Conservation (phyloP, 208 protist species). For the Vickermania ingenoplastis region DNA sequence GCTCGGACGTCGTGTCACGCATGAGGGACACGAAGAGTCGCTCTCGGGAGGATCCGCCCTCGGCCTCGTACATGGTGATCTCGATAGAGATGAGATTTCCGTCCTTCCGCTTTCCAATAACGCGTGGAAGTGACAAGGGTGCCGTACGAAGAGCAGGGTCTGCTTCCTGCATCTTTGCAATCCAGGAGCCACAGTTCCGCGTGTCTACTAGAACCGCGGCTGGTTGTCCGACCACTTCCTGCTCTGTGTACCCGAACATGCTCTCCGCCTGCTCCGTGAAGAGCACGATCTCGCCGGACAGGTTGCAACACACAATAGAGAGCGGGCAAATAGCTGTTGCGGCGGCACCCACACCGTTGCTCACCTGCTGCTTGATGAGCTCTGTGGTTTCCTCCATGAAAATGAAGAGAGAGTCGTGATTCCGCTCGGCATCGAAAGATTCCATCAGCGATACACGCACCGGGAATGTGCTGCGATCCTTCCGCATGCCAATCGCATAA, state of each 20-base stretch:
- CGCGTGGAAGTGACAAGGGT: not conserved
- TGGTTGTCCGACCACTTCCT: conserved; percentile 11
- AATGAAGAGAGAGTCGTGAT: conserved; percentile 1
- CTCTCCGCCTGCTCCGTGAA: conserved; percentile 13
- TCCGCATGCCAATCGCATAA: not conserved
- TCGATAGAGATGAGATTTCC: conserved; percentile 7
- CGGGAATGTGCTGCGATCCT: conserved; percentile 3
- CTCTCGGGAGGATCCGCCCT: not conserved
- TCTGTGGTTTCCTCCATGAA: conserved; percentile 8
- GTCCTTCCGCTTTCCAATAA: not conserved
- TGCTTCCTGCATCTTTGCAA: conserved; percentile 6
- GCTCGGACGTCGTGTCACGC: conserved; percentile 4
- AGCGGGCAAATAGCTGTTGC: conserved; percentile 3
- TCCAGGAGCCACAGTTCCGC: not conserved
- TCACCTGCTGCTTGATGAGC: conserved; percentile 4
- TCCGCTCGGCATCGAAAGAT: not conserved
- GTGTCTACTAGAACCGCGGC: conserved; percentile 18
- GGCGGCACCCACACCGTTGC: conserved; percentile 13
- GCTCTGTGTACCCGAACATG: conserved; percentile 11
- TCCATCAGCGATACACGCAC: conserved; percentile 2
- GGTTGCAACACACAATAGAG: conserved; percentile 11
- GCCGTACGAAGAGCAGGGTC: not conserved
- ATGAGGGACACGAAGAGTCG: conserved; percentile 8
- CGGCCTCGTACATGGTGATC: conserved; percentile 8
- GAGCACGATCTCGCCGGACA: conserved; percentile 7